phyloP scores from a whole-genome alignment of 495 filamentous ascomycete genomes.

The Daldinia loculata region DNA sequence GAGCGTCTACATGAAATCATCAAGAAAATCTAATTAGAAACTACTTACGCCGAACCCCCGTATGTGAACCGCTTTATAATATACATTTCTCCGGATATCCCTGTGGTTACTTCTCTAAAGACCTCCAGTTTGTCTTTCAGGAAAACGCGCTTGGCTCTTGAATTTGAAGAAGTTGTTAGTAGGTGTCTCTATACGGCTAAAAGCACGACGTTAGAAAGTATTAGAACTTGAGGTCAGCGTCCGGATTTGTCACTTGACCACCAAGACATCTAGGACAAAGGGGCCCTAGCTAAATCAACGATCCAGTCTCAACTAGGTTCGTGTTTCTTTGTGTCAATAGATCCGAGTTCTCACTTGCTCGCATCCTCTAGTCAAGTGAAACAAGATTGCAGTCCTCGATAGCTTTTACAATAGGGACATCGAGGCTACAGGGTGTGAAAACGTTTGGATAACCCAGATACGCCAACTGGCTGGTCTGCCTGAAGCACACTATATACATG shows the following conservation, averaged over 20 bases:
- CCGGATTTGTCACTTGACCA: not conserved
- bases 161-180: not conserved
- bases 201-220: no score
- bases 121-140: no score
- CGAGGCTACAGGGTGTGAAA: not conserved
- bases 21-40: no score
- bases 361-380: not conserved
- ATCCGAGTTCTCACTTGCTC: not conserved
- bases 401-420: not conserved
- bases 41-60: no score
- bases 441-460: not conserved
- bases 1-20: no score
- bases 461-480: not conserved
- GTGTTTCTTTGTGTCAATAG: not conserved
- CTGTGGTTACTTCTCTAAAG: no score
- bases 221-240: no score
- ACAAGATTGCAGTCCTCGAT: not conserved
- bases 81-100: no score
- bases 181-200: no score
- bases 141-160: no score
- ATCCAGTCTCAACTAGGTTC: not conserved
- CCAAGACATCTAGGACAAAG: not conserved
- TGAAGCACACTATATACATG: conserved; percentile 6
- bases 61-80: no score
- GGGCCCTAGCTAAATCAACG: not conserved